Evolutionary conservation across 352 stramenopile species (phyloP).

Genomic region (Globisporangium spiculum): DNA sequence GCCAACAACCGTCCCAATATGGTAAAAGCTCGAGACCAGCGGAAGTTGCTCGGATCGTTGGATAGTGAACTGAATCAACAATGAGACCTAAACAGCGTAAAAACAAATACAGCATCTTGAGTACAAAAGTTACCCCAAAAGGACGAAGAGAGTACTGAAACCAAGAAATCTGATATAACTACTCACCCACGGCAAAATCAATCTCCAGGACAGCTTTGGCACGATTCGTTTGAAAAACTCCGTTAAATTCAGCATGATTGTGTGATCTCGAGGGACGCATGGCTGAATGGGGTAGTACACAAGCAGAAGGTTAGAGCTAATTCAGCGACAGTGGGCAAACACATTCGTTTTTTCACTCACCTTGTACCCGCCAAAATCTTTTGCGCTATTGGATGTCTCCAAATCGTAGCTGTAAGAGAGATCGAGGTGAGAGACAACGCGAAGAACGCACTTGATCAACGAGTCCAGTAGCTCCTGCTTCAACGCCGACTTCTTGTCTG

Average conservation of each 20-base stretch:
- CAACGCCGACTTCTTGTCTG: constrained; percentile 19
- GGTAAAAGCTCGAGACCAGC: constrained; percentile 63
- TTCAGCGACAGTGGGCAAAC: neutral
- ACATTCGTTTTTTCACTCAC: constrained; percentile 26
- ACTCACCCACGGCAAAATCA: constrained; percentile 52
- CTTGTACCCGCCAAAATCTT: constrained; percentile 47
- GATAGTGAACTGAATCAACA: constrained; percentile 36
- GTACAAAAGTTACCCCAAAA: constrained; percentile 1
- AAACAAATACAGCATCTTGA: neutral
- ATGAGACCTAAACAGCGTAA: constrained; percentile 25
- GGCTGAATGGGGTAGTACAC: constrained; percentile 30
- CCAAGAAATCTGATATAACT: neutral
- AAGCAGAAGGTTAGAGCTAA: neutral
- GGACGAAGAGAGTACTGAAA: neutral
- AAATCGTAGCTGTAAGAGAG: constrained; percentile 69
- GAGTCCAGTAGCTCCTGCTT: constrained; percentile 47
- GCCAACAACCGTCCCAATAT: constrained; percentile 45
- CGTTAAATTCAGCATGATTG: constrained; percentile 77
- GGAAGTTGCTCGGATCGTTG: constrained; percentile 27
- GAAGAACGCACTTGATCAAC: constrained; percentile 41
- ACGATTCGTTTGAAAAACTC: constrained; percentile 68
- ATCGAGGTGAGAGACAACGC: constrained; percentile 54
- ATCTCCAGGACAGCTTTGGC: constrained; percentile 24
- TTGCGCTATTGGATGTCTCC: constrained; percentile 33
- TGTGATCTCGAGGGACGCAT: constrained; percentile 64